Evolutionary conservation across 2,329 filamentous ascomycete species (phyloP).

Genomic region (Colletotrichum tanaceti): DNA sequence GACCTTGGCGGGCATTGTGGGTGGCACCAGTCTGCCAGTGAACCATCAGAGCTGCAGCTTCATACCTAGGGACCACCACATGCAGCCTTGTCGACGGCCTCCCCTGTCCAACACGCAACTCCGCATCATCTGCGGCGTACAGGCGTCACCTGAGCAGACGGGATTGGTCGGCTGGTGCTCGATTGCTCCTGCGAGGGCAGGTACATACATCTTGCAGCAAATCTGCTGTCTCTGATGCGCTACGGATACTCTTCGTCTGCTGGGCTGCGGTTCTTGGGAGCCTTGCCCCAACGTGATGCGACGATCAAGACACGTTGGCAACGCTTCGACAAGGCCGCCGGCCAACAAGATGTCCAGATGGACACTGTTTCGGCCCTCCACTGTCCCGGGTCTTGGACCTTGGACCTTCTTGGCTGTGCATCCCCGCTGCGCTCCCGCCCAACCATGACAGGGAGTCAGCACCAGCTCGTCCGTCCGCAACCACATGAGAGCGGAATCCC

Average conservation of each 20-base stretch:
- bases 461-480: constrained; percentile 8
- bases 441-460: constrained; percentile 23
- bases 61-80: constrained; percentile 30
- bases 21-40: constrained; percentile 29
- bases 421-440: constrained; percentile 4
- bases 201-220: constrained; percentile 40
- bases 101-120: constrained; percentile 38
- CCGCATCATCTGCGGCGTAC: constrained; percentile 38
- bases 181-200: constrained; percentile 37
- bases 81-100: constrained; percentile 38
- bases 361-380: constrained; percentile 14
- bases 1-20: constrained; percentile 19
- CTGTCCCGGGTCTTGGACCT: constrained; percentile 8
- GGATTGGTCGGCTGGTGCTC: constrained; percentile 36
- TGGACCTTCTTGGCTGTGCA: neutral
- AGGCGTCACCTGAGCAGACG: constrained; percentile 35
- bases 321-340: constrained; percentile 5
- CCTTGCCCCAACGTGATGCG: constrained; percentile 27
- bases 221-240: constrained; percentile 38
- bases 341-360: constrained; percentile 15
- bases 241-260: constrained; percentile 8
- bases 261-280: constrained; percentile 7
- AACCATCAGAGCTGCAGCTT: constrained; percentile 30
- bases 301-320: constrained; percentile 34
- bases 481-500: neutral